Conservation (phyloP, 2,329 filamentous ascomycete species). For the Phoma sp. region DNA sequence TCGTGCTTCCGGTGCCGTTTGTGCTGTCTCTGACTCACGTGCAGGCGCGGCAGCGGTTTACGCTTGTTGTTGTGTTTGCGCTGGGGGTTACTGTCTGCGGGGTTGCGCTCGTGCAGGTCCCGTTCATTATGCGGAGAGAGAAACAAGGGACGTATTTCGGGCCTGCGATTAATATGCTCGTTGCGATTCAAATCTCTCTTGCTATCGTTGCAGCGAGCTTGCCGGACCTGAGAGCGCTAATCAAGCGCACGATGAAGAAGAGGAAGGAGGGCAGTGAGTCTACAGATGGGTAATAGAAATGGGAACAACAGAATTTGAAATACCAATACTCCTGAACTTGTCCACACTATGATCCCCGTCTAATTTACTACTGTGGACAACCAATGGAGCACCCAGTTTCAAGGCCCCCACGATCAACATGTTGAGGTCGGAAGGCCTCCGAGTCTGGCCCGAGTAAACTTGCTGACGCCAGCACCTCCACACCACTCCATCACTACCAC, state of each 20-base stretch:
- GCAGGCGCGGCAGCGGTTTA: conserved; percentile 26
- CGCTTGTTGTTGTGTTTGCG: conserved; percentile 33
- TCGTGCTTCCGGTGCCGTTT: conserved; percentile 35
- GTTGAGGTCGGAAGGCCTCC: neutral
- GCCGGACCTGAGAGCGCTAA: conserved; percentile 34
- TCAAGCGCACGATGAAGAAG: conserved; percentile 13
- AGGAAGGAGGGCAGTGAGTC: conserved; percentile 10
- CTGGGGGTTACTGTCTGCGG: conserved; percentile 37
- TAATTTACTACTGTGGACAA: too few species aligned
- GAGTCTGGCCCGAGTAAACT: neutral
- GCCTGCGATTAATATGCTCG: conserved; percentile 34
- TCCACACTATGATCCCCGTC: too few species aligned
- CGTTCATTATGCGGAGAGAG: conserved; percentile 34
- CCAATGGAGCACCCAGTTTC: neutral
- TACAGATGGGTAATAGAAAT: too few species aligned
- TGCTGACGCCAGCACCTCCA: conserved; percentile 4
- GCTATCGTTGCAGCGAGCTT: conserved; percentile 38
- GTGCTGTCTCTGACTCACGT: conserved; percentile 35
- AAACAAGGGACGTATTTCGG: conserved; percentile 33
- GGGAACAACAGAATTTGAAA: neutral
- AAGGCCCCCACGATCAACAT: neutral
- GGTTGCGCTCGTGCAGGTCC: conserved; percentile 38
- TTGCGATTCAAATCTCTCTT: conserved; percentile 35
- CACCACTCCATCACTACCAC: too few species aligned
- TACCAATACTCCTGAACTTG: too few species aligned